Evolutionary conservation across 1,284 basidiomycete genomes (phyloP).

Genomic region (Phlebopus sp.): DNA sequence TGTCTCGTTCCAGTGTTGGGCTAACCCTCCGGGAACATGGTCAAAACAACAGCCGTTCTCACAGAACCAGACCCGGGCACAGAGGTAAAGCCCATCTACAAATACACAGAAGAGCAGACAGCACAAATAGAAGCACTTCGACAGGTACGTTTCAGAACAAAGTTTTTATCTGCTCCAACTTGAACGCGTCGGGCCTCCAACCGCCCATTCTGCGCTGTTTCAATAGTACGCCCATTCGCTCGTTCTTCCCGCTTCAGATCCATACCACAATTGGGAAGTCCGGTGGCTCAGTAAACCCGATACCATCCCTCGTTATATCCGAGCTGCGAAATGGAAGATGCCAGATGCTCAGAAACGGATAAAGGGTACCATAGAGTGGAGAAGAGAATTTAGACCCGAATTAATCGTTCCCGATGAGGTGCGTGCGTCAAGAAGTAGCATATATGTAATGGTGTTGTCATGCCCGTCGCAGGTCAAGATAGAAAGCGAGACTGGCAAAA

Average conservation of each 20-base stretch:
- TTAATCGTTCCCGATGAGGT: slow-evolving; percentile 77
- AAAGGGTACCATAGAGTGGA: slow-evolving; percentile 76
- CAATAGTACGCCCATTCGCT: slow-evolving; percentile 63
- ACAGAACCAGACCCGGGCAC: slow-evolving; percentile 43
- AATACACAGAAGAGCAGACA: slow-evolving; percentile 64
- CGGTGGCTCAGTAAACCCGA: slow-evolving; percentile 74
- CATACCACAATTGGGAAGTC: slow-evolving; percentile 73
- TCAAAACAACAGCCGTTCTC: slow-evolving; percentile 43
- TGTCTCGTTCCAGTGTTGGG: too few species aligned
- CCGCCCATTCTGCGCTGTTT: not conserved
- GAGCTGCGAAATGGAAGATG: slow-evolving; percentile 80
- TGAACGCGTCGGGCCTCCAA: not conserved
- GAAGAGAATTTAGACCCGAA: slow-evolving; percentile 79
- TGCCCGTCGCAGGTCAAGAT: slow-evolving; percentile 48
- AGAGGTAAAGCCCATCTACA: slow-evolving; percentile 51
- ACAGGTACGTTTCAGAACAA: slow-evolving; percentile 43
- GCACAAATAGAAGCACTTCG: slow-evolving; percentile 57
- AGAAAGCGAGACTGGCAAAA: slow-evolving; percentile 83
- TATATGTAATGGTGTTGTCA: not conserved
- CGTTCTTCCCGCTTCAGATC: slow-evolving; percentile 60
- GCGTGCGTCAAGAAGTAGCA: slow-evolving; percentile 12
- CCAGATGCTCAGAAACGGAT: slow-evolving; percentile 76
- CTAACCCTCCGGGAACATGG: slow-evolving; percentile 13
- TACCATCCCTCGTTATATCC: slow-evolving; percentile 77
- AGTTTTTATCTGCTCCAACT: not conserved